Base-by-base conservation (phyloP, 371 early-diverging fungal species). In the Mucor indicus region DNA sequence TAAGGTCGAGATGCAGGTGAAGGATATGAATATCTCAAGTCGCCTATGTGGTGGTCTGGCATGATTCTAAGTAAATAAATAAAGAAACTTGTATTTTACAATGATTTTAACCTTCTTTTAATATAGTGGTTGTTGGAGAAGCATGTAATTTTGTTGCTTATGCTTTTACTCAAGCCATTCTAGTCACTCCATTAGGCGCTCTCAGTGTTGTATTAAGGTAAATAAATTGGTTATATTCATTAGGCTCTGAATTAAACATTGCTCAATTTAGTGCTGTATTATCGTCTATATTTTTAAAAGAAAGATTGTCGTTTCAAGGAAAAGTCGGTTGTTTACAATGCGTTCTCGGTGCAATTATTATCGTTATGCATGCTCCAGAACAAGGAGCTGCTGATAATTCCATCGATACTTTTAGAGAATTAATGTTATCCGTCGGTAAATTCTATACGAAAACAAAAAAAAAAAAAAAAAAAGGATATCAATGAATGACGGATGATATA, bases 101-200 rank as follows among this genome's bases (percentile, higher is more conserved):
- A 23, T 8, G 7, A 19, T 19, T 3, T 21, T 38, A 30, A 10
- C 24, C n/a, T 19, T 32, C 7, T 41, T 25, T 37, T 17, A 9
- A 25, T 37, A 20, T 48, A 83, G 84, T 83, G 84, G 69, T 76
- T 29, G 45, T 91, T 30, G 97, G 97, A 15, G 97, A 96, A 68
- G 60, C 86, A 25, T 84, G 88, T 56, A 96, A 96, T 68, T 95
- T 96, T 73, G 82, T 90, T 1, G 97, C 96, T 8, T 96, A 95
- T 61, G 83, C 93, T n/a, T 95, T 87, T 67, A 91, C 95, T 7
- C 94, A 92, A 4, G 95, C 96, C 5, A 90, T 96, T 25, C 55
- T 95, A 29, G 94, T 96, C 12, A 95, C 97, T 12, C 96, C 97
- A 15, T 70, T 96, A 29, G 97, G 97, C 17, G 95, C 93, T 15